These are phyloP conservation scores for Coniochaeta prunicola DNA, from an alignment of 2,329 filamentous ascomycete species.

Conservation along the genomic window DNA sequence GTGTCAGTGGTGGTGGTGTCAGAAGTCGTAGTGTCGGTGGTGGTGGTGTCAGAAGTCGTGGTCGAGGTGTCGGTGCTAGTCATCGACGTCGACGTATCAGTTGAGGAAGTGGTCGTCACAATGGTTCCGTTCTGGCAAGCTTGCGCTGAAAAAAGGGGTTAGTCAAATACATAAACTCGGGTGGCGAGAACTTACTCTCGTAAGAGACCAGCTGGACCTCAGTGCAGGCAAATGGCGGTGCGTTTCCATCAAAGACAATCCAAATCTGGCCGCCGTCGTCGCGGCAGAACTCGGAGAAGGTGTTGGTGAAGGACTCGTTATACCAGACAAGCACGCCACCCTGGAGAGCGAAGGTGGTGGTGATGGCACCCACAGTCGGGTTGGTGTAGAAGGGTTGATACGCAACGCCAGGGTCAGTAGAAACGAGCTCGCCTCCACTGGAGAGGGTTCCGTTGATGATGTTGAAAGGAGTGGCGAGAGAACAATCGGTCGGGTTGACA, in stretches of 20 bases:
- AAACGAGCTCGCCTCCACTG: slow-evolving; percentile 11
- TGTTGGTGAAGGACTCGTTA: slow-evolving; percentile 16
- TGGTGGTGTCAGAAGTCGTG: not conserved
- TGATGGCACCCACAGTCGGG: slow-evolving; percentile 5
- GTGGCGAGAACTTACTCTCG: too few species aligned
- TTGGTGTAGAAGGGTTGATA: slow-evolving; percentile 10
- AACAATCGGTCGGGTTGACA: slow-evolving; percentile 14
- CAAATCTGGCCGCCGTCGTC: slow-evolving; percentile 12
- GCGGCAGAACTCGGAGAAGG: slow-evolving; percentile 18
- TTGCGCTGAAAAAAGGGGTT: too few species aligned
- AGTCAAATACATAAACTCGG: too few species aligned
- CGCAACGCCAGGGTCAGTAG: slow-evolving; percentile 11
- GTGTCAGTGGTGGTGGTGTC: not conserved
- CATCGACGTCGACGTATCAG: not conserved
- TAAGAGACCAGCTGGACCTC: not conserved
- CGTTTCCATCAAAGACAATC: slow-evolving; percentile 9
- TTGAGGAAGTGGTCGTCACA: not conserved
- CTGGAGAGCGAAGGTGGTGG: slow-evolving; percentile 12
- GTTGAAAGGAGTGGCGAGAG: slow-evolving; percentile 14
- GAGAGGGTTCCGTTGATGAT: slow-evolving; percentile 13
- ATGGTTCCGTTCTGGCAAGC: not conserved
- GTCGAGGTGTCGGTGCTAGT: not conserved
- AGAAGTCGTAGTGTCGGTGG: not conserved
- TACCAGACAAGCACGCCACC: slow-evolving; percentile 17
- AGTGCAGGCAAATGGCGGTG: slow-evolving; percentile 11